phyloP scores from a whole-genome alignment of 495 filamentous ascomycete genomes.

The Glonium stellatum region DNA sequence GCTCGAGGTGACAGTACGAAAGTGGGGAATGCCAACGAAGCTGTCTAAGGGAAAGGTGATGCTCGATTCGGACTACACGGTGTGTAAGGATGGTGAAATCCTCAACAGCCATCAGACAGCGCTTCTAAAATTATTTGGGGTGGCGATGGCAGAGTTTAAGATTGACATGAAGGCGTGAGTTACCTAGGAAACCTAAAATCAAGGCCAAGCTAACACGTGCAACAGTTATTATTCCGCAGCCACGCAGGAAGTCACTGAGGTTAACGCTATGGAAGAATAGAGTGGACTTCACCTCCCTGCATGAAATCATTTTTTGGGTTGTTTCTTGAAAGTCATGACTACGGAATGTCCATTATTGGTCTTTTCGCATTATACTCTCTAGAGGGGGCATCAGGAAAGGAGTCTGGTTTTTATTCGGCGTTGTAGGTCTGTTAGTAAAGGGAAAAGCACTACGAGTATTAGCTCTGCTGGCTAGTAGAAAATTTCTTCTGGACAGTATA shows the following conservation, averaged over 20 bases:
- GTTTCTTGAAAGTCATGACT: no score
- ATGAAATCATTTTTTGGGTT: no score
- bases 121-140: slow-evolving; percentile 87
- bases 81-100: slow-evolving; percentile 75
- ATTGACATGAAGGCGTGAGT: slow-evolving; percentile 62
- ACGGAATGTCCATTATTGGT: no score
- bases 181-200: background rate
- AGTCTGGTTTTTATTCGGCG: no score
- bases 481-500: no score
- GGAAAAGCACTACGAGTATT: no score
- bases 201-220: background rate
- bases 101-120: slow-evolving; percentile 85
- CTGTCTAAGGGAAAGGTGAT: slow-evolving; percentile 82
- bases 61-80: slow-evolving; percentile 63
- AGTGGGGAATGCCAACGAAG: slow-evolving; percentile 78
- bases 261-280: slow-evolving; percentile 45
- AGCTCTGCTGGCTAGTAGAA: no score
- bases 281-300: no score
- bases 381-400: no score
- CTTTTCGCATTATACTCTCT: no score
- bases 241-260: slow-evolving; percentile 52
- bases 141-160: slow-evolving; percentile 80
- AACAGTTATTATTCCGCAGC: slow-evolving; percentile 55
- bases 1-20: slow-evolving; percentile 78
- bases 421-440: no score